A percentile compares a stretch with the other conserved stretches of the same genome.
Evolutionary conservation across 176 grass and related monocot genomes (phyloP).

Genomic region (Dactylis glomerata): DNA sequence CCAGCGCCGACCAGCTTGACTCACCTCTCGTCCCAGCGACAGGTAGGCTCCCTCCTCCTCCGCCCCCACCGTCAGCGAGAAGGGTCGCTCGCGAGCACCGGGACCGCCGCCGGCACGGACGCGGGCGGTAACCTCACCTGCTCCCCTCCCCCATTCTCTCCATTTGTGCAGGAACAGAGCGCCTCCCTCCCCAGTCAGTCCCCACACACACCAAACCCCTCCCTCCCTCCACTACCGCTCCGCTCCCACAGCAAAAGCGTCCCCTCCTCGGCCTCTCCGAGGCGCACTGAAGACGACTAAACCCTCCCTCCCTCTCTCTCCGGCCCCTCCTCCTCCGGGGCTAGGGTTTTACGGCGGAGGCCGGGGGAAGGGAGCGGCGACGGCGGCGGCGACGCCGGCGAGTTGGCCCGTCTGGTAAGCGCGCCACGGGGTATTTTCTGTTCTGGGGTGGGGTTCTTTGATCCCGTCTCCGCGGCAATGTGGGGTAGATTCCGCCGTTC

Average conservation of each 20-base stretch:
- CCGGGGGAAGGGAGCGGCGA: too few species aligned
- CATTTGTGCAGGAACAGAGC: background rate
- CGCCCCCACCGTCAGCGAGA: background rate
- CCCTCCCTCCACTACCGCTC: background rate
- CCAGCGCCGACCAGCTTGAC: background rate
- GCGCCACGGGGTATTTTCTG: background rate
- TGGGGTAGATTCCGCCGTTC: background rate
- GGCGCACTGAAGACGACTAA: background rate
- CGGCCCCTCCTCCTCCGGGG: too few species aligned
- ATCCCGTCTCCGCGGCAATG: slow-evolving; percentile 7
- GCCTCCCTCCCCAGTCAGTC: background rate
- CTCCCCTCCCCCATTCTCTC: background rate
- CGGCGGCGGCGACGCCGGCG: background rate
- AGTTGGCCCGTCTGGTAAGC: slow-evolving; percentile 16
- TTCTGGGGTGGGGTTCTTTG: background rate
- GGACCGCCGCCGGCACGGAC: background rate
- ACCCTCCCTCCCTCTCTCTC: background rate
- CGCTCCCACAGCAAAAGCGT: background rate
- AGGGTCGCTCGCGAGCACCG: too few species aligned
- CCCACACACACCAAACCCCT: background rate
- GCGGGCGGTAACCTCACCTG: slow-evolving; percentile 1
- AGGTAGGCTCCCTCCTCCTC: background rate
- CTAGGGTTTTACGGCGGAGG: slow-evolving; percentile 36
- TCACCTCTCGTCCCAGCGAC: background rate
- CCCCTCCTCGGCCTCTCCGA: slow-evolving; percentile 33